Evolutionary conservation across 2,329 filamentous ascomycete genomes (phyloP), one percentile per base, ranked within the genome.

Genomic region (Alternaria sp.): DNA sequence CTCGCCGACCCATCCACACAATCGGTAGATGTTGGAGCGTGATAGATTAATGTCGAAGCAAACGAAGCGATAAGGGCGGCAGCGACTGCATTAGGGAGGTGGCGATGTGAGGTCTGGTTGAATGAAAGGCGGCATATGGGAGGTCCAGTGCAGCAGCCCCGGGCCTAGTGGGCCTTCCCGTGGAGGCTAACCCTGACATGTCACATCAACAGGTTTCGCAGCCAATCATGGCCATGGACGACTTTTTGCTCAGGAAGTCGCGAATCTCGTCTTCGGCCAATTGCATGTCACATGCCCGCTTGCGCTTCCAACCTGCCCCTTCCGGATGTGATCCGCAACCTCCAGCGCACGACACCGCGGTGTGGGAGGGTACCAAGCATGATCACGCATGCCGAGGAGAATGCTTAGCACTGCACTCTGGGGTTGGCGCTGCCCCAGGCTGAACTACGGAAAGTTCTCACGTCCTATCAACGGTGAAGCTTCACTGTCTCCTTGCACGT

Each of bases 11-110:
- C n/a, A 14, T 32, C 27, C 36, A 27, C 28, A 8, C 30, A 28
- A 20, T 12, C 22, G 28, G 16, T 25, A 32, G 12, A 5, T 48
- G 25, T 32, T 25, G 20, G 32, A 40, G 50, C 55, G 49, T 32
- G 38, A 46, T 54, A 38, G 25, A 48, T 51, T 30, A 34, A 52
- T 8, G 22, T 14, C 12, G 45, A 18, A 50, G 28, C 40, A 43
- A 25, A 45, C 28, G 36, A 49, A 4, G 30, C 22, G 48, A 57
- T 48, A 40, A 34, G 40, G 14, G 11, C 41, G 30, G 45, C 38
- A 45, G 61, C 56, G 52, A 32, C 63, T 64, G 43, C 46, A 63
- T 66, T 59, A 65, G 67, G 69, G 62, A 71, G 67, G 66, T 71
- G 67, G 57, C 59, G 62, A 64, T n/a, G 53, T 44, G 27, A 55